A percentile compares a stretch with the other conserved stretches of the same genome.
Conservation (phyloP, 768 basidiomycete genomes). For the Terana coerulea region DNA sequence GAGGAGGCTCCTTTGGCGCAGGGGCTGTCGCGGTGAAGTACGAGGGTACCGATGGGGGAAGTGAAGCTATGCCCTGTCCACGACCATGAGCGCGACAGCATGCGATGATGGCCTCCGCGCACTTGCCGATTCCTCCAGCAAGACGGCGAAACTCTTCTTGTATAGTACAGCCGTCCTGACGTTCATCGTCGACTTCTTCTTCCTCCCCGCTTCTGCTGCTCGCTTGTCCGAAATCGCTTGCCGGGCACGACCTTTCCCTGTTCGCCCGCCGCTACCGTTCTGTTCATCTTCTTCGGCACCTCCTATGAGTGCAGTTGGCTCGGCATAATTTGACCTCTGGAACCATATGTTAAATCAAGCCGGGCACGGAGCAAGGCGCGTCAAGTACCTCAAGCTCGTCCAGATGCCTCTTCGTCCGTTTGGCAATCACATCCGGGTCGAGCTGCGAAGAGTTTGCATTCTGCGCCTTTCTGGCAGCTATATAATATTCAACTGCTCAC, state of each 20-base stretch:
- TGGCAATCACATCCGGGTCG: slow-evolving; percentile 65
- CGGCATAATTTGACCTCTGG: slow-evolving; percentile 77
- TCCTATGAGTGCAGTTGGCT: slow-evolving; percentile 40
- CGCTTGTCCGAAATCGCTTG: slow-evolving; percentile 74
- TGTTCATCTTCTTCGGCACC: slow-evolving; percentile 41
- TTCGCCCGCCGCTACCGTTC: slow-evolving; percentile 39
- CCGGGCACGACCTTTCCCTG: slow-evolving; percentile 64
- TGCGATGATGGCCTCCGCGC: not conserved
- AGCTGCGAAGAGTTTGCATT: slow-evolving; percentile 36
- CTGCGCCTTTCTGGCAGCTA: slow-evolving; percentile 49
- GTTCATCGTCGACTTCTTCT: slow-evolving; percentile 80
- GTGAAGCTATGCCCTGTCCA: slow-evolving; percentile 51
- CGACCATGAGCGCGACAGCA: not conserved
- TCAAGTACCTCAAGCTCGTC: slow-evolving; percentile 77
- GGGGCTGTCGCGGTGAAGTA: slow-evolving; percentile 71
- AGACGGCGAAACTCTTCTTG: slow-evolving; percentile 68
- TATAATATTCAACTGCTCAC: not conserved
- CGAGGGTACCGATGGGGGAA: slow-evolving; percentile 52
- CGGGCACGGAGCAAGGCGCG: not conserved
- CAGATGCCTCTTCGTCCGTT: slow-evolving; percentile 72
- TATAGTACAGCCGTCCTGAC: slow-evolving; percentile 79
- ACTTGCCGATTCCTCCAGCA: slow-evolving; percentile 80
- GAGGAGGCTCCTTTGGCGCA: slow-evolving; percentile 58
- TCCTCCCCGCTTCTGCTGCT: slow-evolving; percentile 50
- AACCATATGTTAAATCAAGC: not conserved